Percentiles rank a stretch among this genome's conserved stretches.
These are phyloP conservation scores for Arthrocladium fulminans DNA, from an alignment of 2,329 filamentous ascomycete genomes.

Conservation along the genomic window DNA sequence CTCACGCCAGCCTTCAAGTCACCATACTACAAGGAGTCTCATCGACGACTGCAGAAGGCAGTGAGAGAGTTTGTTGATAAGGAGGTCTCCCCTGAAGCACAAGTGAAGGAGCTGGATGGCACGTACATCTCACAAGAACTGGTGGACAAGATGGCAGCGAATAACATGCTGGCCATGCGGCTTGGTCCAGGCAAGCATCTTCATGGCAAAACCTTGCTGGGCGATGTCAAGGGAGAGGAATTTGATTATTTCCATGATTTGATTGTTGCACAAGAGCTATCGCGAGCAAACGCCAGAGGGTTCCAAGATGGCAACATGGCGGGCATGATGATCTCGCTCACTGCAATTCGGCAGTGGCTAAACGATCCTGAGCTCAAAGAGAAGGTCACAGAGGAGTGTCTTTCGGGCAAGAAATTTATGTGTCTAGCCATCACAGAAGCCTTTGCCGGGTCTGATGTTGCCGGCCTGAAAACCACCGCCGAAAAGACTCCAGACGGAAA, in stretches of 20 bases:
- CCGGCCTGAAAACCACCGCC: conserved; percentile 61
- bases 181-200: conserved; percentile 58
- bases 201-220: conserved; percentile 57
- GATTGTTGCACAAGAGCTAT: conserved; percentile 65
- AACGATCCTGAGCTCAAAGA: conserved; percentile 54
- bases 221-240: conserved; percentile 60
- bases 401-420: conserved; percentile 56
- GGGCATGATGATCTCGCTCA: conserved; percentile 54
- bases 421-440: conserved; percentile 77
- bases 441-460: conserved; percentile 64
- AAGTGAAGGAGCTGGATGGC: conserved; percentile 63
- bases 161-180: conserved; percentile 60
- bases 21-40: conserved; percentile 60
- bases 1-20: conserved; percentile 65
- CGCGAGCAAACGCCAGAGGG: conserved; percentile 60
- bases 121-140: conserved; percentile 56
- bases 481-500: conserved; percentile 54
- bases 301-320: conserved; percentile 74
- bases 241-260: conserved; percentile 65
- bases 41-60: conserved; percentile 57
- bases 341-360: conserved; percentile 63
- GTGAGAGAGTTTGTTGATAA: conserved; percentile 58
- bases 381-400: conserved; percentile 56
- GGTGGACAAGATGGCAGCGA: conserved; percentile 54
- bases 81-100: conserved; percentile 52